Base-by-base conservation (phyloP, 1,284 basidiomycete genomes). In the Pulveroboletus ridleyi region DNA sequence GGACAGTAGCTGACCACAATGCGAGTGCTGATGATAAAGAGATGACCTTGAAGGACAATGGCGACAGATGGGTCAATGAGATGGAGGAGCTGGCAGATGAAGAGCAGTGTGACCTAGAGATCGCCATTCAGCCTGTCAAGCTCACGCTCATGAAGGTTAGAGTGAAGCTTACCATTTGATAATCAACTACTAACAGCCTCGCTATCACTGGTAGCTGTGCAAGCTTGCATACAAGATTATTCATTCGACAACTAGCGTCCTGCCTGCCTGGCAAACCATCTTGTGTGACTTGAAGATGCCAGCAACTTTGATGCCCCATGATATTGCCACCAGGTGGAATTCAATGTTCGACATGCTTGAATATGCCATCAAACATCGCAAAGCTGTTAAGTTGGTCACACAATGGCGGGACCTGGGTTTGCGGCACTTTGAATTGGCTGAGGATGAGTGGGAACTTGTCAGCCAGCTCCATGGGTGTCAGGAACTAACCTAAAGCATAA, bases 151-250 rank as follows among this genome's bases (percentile, higher is more conserved):
- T 53, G 18, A 52, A 52, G 50, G 50, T 52, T 29, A 29, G 50
- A 20, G 50, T 8, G 9, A 52, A 10, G 52, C 29, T 54, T 35
- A 54, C 11, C 13, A 14, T 35, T 20, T 54, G 53, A 35, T 54
- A 35, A 35, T 54, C 20, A 35, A n/a, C 29, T 33, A 53, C 52
- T 54, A 14, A 54, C 13, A 35, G 2, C 5, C 20, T 33, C 22
- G 5, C 13, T 54, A 35, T 20, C 20, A 54, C 44, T 46, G 44
- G 44, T 20, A 46, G 53, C 53, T 54, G 52, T 4, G 5, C 52
- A 52, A 52, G 17, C 49, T 52, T 52, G 49, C 23, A 18, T 52
- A 52, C 49, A 52, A 52, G 25, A 52, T 54, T 8, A 54, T 54
- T 13, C 20, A 54, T 54, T 54, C 3, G 4, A 54, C 7, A 5